These are phyloP conservation scores for Stagonosporopsis chrysanthemi DNA, from an alignment of 2,329 filamentous ascomycete genomes.

Conservation along the genomic window DNA sequence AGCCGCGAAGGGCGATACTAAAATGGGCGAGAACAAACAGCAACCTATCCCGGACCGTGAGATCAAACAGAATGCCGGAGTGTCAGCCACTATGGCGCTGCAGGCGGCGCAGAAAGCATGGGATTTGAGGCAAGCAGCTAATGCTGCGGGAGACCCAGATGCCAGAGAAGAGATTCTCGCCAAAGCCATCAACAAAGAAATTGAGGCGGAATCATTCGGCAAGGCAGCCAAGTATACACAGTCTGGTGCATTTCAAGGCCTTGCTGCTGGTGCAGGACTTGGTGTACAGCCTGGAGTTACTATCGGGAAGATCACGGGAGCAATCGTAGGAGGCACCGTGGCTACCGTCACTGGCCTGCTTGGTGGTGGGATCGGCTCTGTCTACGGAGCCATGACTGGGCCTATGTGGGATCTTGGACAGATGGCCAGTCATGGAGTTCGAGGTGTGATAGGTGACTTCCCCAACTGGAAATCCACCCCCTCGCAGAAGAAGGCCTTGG, in stretches of 20 bases:
- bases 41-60: slow-evolving; percentile 44
- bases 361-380: slow-evolving; percentile 46
- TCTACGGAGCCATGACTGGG: slow-evolving; percentile 47
- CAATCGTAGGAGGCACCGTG: slow-evolving; percentile 45
- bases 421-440: slow-evolving; percentile 47
- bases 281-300: slow-evolving; percentile 48
- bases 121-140: slow-evolving; percentile 51
- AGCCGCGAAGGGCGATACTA: slow-evolving; percentile 7
- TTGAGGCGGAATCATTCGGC: slow-evolving; percentile 52
- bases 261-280: slow-evolving; percentile 50
- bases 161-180: slow-evolving; percentile 50
- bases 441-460: slow-evolving; percentile 44
- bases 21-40: slow-evolving; percentile 23
- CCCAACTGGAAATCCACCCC: slow-evolving; percentile 46
- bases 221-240: slow-evolving; percentile 52
- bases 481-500: slow-evolving; percentile 46
- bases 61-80: slow-evolving; percentile 50
- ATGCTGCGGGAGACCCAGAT: slow-evolving; percentile 49
- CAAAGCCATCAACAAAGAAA: slow-evolving; percentile 52
- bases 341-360: slow-evolving; percentile 46
- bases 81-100: slow-evolving; percentile 49
- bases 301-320: slow-evolving; percentile 46
- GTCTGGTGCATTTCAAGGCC: slow-evolving; percentile 50
- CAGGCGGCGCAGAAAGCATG: slow-evolving; percentile 50
- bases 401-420: slow-evolving; percentile 48